Percentiles rank a stretch among this genome's conserved stretches.
Evolutionary conservation across 768 basidiomycete species (phyloP).

Genomic region (Pleurotus pulmonarius): DNA sequence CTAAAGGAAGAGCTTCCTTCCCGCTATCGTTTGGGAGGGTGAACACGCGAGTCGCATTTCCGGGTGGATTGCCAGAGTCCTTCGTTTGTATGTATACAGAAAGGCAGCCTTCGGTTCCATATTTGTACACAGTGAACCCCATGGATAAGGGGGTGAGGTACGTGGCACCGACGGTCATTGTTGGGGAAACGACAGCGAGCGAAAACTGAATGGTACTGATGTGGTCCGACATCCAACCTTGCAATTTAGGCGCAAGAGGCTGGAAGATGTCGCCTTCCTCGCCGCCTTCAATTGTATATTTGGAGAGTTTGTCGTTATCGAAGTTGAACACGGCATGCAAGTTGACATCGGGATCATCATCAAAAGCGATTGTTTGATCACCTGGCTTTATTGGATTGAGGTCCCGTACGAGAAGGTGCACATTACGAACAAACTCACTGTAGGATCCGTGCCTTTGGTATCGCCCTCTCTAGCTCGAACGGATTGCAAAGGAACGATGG

Average conservation of each 20-base stretch:
- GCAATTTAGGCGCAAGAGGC: background rate
- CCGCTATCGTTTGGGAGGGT: background rate
- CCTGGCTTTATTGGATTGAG: background rate
- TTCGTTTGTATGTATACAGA: background rate
- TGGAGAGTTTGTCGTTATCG: background rate
- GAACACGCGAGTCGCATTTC: background rate
- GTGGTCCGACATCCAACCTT: background rate
- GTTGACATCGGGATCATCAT: background rate
- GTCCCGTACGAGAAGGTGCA: background rate
- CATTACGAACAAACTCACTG: background rate
- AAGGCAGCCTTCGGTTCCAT: background rate
- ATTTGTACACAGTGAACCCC: background rate
- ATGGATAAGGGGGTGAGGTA: background rate
- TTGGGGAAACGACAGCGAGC: background rate
- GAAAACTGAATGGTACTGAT: background rate
- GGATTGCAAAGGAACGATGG: background rate
- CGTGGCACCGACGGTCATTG: background rate
- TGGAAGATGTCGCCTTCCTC: background rate
- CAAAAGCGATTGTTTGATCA: background rate
- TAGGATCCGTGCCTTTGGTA: background rate
- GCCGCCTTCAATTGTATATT: background rate
- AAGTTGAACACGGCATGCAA: background rate
- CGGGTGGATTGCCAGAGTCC: background rate
- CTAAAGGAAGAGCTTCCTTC: background rate
- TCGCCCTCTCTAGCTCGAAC: background rate